A percentile compares a stretch with the other conserved stretches of the same genome.
Evolutionary conservation across 768 basidiomycete species (phyloP).

Genomic region (Pleurotus ostreatus): DNA sequence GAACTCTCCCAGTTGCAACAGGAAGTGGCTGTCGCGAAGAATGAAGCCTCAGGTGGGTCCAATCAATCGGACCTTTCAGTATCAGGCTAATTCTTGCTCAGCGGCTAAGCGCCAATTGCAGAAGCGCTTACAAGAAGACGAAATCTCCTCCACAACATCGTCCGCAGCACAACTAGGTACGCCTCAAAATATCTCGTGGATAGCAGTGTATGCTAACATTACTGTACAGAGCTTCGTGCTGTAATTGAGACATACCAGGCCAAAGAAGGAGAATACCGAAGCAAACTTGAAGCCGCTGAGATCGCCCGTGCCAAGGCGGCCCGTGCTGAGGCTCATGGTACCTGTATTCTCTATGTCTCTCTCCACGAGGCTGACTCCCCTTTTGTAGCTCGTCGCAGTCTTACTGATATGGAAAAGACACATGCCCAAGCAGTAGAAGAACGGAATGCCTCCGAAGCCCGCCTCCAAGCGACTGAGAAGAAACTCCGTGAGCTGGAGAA

Average conservation of each 20-base stretch:
- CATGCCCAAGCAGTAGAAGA: constrained; percentile 49
- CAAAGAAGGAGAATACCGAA: constrained; percentile 55
- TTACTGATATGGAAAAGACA: constrained; percentile 59
- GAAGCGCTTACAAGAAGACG: constrained; percentile 57
- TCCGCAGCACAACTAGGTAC: constrained; percentile 56
- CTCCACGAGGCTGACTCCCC: constrained; percentile 10
- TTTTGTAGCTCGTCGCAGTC: constrained; percentile 50
- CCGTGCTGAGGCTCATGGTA: constrained; percentile 62
- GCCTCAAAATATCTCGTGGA: constrained; percentile 5
- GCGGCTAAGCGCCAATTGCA: constrained; percentile 59
- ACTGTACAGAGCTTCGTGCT: constrained; percentile 50
- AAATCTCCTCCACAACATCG: constrained; percentile 55
- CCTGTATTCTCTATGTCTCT: constrained; percentile 9
- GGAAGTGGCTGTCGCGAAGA: constrained; percentile 35
- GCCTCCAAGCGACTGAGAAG: constrained; percentile 44
- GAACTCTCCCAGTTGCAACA: constrained; percentile 52
- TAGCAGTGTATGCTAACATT: constrained; percentile 2
- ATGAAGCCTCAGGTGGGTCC: constrained; percentile 52
- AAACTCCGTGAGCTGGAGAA: constrained; percentile 56
- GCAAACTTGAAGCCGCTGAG: constrained; percentile 63
- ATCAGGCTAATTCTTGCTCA: constrained; percentile 19
- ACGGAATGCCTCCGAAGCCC: constrained; percentile 46
- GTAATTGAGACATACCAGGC: constrained; percentile 62
- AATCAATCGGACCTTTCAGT: neutral
- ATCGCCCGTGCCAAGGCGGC: constrained; percentile 62